These are phyloP conservation scores for Leccinum pellstonianum DNA, from an alignment of 768 basidiomycete genomes.

Conservation along the genomic window DNA sequence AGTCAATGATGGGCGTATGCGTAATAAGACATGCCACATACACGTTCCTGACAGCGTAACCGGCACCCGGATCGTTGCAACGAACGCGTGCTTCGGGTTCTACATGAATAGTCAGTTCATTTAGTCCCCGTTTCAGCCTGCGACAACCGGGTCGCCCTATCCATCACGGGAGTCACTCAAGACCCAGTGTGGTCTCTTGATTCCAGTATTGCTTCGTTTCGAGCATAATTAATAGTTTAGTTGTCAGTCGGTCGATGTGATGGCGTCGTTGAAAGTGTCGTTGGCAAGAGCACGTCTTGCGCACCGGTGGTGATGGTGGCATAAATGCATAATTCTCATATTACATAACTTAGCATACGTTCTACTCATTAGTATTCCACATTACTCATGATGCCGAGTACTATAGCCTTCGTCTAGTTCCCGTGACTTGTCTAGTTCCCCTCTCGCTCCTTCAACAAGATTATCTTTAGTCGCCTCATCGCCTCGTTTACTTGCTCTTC, in stretches of 20 bases:
- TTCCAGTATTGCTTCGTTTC: not conserved
- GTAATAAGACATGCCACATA: conserved; percentile 16
- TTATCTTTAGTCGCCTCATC: conserved; percentile 54
- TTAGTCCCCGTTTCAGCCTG: conserved; percentile 4
- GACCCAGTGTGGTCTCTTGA: too few relatives aligned
- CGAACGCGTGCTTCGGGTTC: conserved; percentile 14
- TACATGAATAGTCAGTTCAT: not conserved
- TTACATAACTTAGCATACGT: not conserved
- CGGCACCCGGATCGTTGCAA: conserved; percentile 1
- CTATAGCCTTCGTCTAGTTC: not conserved
- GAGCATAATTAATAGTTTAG: not conserved
- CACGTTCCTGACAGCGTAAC: conserved; percentile 5
- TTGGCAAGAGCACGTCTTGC: not conserved
- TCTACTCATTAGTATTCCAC: conserved; percentile 4
- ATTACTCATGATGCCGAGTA: not conserved
- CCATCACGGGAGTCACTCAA: too few relatives aligned
- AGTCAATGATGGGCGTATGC: not conserved
- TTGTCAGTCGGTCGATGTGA: not conserved
- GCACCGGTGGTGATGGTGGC: not conserved
- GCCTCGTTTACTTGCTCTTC: conserved; percentile 75
- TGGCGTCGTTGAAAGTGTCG: too few relatives aligned
- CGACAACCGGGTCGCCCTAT: too few relatives aligned
- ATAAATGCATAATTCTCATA: not conserved
- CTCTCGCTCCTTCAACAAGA: conserved; percentile 32
- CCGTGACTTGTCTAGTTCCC: conserved; percentile 1